Evolutionary conservation across 2,329 filamentous ascomycete species (phyloP).

Genomic region (Penicillium sp.): DNA sequence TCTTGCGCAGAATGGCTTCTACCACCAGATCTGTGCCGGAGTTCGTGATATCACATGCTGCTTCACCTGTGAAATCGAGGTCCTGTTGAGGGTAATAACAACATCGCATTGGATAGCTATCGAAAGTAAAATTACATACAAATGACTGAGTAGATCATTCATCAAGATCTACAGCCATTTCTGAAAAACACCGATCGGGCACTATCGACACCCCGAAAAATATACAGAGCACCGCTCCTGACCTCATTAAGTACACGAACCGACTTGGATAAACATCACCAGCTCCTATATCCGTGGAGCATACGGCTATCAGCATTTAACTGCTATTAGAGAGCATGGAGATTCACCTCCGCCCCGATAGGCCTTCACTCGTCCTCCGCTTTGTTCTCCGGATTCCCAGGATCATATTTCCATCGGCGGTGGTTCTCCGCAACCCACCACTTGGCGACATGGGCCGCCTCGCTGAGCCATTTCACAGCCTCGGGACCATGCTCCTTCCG

Average conservation of each 20-base stretch:
- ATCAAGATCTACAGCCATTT: not conserved
- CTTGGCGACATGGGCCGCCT: constrained; percentile 35
- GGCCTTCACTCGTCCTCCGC: not conserved
- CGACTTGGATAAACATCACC: not conserved
- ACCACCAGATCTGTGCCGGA: not conserved
- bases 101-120: not conserved
- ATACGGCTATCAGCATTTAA: not conserved
- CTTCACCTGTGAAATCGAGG: not conserved
- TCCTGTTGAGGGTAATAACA: no score
- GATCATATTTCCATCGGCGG: constrained; percentile 19
- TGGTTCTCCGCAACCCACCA: constrained; percentile 42
- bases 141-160: not conserved
- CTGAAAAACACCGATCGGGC: not conserved
- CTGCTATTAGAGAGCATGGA: not conserved
- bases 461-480: constrained; percentile 34
- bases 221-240: not conserved
- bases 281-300: not conserved
- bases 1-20: not conserved
- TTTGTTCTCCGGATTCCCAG: not conserved
- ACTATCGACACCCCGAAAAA: not conserved
- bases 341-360: not conserved
- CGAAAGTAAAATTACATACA: not conserved
- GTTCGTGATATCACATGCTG: not conserved
- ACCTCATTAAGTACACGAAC: not conserved
- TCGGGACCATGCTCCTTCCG: constrained; percentile 29